Conservation (phyloP, 2,329 filamentous ascomycete genomes). For the Podosphaera leucotricha region DNA sequence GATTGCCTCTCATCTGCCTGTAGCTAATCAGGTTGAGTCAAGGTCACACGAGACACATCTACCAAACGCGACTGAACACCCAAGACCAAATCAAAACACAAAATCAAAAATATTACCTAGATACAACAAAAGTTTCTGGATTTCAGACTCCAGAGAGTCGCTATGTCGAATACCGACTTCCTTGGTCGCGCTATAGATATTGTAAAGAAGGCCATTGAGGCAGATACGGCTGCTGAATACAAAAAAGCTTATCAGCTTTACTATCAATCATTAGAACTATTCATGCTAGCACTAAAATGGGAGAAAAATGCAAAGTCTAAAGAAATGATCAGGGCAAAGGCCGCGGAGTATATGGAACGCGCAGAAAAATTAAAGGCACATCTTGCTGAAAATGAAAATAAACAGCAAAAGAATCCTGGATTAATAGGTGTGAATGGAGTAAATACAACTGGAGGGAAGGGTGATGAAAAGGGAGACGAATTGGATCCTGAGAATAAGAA, state of each 20-base stretch:
- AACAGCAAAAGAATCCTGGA: conserved; percentile 40
- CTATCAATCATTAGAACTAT: conserved; percentile 87
- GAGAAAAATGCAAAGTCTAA: conserved; percentile 96
- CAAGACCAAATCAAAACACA: background rate
- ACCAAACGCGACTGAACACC: background rate
- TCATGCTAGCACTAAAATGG: conserved; percentile 98
- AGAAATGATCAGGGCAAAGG: conserved; percentile 90
- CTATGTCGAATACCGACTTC: conserved; percentile 95
- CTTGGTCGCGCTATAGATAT: conserved; percentile 87
- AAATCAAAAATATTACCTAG: background rate
- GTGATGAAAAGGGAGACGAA: conserved; percentile 31
- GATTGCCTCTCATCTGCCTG: background rate
- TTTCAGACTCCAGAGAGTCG: conserved; percentile 2
- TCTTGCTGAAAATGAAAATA: conserved; percentile 48
- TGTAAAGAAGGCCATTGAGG: conserved; percentile 93
- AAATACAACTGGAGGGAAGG: conserved; percentile 36
- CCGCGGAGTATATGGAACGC: conserved; percentile 91
- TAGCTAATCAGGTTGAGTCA: background rate
- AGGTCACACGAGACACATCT: background rate
- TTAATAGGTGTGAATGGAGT: conserved; percentile 51
- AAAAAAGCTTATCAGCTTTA: conserved; percentile 92
- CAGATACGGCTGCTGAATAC: conserved; percentile 87
- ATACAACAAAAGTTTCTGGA: background rate
- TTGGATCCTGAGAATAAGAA: conserved; percentile 92
- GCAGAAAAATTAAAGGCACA: conserved; percentile 95